Evolutionary conservation across 2,329 filamentous ascomycete species (phyloP), one percentile per base, ranked within the genome.

Genomic region (Laburnicola sp.): DNA sequence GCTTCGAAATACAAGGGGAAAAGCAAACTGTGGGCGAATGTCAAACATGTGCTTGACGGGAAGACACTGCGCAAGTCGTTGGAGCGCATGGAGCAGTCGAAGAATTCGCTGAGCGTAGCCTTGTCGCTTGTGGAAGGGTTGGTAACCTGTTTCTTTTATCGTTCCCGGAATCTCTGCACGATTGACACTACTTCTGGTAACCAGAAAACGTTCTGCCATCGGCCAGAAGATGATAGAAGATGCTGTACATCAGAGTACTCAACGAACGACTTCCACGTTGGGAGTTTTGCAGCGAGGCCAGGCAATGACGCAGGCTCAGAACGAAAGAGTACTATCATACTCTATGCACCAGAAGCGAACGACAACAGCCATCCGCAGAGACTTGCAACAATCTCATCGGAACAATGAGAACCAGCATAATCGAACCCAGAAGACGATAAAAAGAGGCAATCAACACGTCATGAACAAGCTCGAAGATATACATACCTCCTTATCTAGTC

Each of bases 41-140:
- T 48, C 45, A 48, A 41, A 34, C 41, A 10, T 4, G 36, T 48
- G 6, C 37, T 48, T 21, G 45, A 48, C 27, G 45, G 34, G 10
- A 23, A 37, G 37, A 48, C 31, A 34, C 23, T 48, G 4, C 6
- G 16, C 9, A 40, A 41, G 25, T 25, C 9, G 23, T 6, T 41
- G 11, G 27, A 32, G 21, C 39, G 25, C 11, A 26, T 48, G n/a
- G 28, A 48, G 23, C n/a, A 37, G 9, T 6, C 45, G 25, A 48
- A 41, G 28, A 5, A 16, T 31, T 40, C 23, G 6, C 26, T 48
- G 6, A 22, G 7, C 23, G 21, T 32, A 3, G 25, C 36, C 11
- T 34, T 48, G 37, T 16, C 35, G 25, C 45, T 47, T 31, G 35
- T 47, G 26, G 21, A 38, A 38, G 35, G 25, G 45, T 47, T 38